Evolutionary conservation across 176 grass and related monocot genomes (phyloP).

Genomic region (Metroxylon sagu): DNA sequence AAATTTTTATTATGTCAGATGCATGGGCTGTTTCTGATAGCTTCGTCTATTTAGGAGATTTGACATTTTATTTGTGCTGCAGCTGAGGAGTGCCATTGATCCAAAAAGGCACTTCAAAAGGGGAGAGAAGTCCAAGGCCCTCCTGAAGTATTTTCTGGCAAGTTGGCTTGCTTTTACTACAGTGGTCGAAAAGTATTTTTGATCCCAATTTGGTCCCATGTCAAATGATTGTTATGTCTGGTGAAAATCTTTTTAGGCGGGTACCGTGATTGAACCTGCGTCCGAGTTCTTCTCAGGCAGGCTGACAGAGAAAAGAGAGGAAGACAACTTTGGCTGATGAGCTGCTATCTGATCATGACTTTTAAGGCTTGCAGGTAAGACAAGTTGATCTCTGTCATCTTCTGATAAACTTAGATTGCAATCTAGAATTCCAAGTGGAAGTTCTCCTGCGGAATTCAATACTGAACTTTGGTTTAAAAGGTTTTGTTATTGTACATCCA

Average conservation of each 20-base stretch:
- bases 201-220: background rate
- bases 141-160: slow-evolving; percentile 85
- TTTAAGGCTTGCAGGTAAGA: slow-evolving; percentile 72
- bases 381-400: background rate
- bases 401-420: background rate
- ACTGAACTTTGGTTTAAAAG: no score
- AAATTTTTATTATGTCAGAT: no score
- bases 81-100: slow-evolving; percentile 85
- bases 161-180: slow-evolving; percentile 6
- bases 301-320: slow-evolving; percentile 65
- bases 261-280: slow-evolving; percentile 68
- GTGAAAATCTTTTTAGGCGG: slow-evolving; percentile 40
- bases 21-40: no score
- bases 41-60: no score
- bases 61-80: slow-evolving; percentile 15
- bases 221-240: slow-evolving; percentile 12
- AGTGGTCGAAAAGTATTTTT: no score
- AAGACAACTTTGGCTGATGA: slow-evolving; percentile 72
- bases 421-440: slow-evolving; percentile 1
- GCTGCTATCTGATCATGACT: slow-evolving; percentile 51
- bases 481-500: no score
- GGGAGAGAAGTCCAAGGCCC: slow-evolving; percentile 55
- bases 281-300: slow-evolving; percentile 82
- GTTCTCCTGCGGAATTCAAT: background rate
- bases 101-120: slow-evolving; percentile 96